Evolutionary conservation across 208 protist species (phyloP), one percentile per base, ranked within the genome.

Genomic region (Leishmania turanica): DNA sequence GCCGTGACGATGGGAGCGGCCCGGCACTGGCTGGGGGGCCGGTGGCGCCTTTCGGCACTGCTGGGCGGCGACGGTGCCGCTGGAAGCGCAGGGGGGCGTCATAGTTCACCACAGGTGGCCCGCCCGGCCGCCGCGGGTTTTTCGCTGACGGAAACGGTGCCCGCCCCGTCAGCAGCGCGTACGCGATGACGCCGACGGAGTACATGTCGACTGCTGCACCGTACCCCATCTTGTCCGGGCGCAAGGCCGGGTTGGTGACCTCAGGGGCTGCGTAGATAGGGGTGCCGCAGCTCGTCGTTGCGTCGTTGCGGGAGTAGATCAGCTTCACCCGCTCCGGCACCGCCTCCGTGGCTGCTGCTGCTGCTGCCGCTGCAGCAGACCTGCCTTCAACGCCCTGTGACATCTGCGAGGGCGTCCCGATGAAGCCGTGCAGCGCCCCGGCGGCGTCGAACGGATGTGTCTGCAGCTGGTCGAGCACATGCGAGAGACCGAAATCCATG

Each of bases 231-330:
- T 68, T 64, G 65, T 87, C 81, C 17, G 82, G 79, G 4, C 88
- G 86, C 40, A 92, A 83, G 54, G 69, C 15, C 45, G 81, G 80
- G 21, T 84, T 69, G 34, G 77, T 69, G 19, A 96, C 86, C 82
- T 96, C 92, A 24, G 92, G 92, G 5, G 92, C 92, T 34, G 85
- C 87, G 86, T 96, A 96, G 64, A 90, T 85, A 37, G 92, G 90
- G 15, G 92, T 94, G 34, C 92, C 92, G 82, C 92, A 96, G 79
- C 80, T 89, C 31, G 92, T 95, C 37, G 64, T 88, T 77, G 93
- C 86, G 65, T 90, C 80, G 78, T 91, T 74, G 24, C 81, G 77
- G n/a, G 75, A 60, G 82, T 90, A 90, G 69, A 89, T 77, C 54
- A 84, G 77, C 58, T 66, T 42, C 45, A 80, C 69, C 7, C 70